Percentiles rank a stretch among this genome's conserved stretches.
phyloP scores from a whole-genome alignment of 73 alveolate genomes.

The Stentor coeruleus region DNA sequence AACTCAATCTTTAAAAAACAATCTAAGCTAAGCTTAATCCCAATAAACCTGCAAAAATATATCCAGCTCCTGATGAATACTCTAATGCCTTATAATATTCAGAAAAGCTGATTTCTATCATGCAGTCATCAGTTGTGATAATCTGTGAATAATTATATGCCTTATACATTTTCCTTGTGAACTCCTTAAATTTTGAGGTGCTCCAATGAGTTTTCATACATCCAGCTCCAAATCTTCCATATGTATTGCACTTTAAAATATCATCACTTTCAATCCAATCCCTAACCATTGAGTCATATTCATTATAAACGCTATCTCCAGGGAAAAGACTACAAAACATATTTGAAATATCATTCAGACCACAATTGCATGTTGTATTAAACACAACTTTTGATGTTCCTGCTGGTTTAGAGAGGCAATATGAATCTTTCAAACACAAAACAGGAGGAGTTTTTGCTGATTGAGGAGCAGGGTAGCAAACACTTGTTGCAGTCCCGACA shows the following conservation, averaged over 20 bases:
- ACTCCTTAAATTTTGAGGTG: not conserved
- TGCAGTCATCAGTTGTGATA: not conserved
- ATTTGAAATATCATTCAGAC: not conserved
- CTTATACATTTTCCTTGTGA: not conserved
- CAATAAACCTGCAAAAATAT: too few species aligned
- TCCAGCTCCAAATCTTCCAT: not conserved
- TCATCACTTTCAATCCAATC: not conserved
- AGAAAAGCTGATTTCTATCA: not conserved
- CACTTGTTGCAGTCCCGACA: not conserved
- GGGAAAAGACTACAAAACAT: not conserved
- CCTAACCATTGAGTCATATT: not conserved
- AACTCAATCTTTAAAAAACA: too few species aligned
- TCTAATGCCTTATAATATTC: conserved; percentile 5
- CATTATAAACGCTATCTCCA: not conserved
- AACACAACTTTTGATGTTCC: not conserved
- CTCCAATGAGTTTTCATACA: not conserved
- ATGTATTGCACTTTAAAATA: conserved; percentile 20
- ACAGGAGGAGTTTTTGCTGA: not conserved
- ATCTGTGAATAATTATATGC: not conserved
- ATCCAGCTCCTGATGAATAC: too few species aligned
- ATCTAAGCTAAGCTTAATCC: too few species aligned
- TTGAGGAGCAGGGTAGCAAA: conserved; percentile 17
- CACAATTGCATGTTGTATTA: not conserved
- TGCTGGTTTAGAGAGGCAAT: conserved; percentile 10
- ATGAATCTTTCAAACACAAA: not conserved